Conservation (phyloP, 2,329 filamentous ascomycete genomes). For the Phyllosticta citribraziliensis region DNA sequence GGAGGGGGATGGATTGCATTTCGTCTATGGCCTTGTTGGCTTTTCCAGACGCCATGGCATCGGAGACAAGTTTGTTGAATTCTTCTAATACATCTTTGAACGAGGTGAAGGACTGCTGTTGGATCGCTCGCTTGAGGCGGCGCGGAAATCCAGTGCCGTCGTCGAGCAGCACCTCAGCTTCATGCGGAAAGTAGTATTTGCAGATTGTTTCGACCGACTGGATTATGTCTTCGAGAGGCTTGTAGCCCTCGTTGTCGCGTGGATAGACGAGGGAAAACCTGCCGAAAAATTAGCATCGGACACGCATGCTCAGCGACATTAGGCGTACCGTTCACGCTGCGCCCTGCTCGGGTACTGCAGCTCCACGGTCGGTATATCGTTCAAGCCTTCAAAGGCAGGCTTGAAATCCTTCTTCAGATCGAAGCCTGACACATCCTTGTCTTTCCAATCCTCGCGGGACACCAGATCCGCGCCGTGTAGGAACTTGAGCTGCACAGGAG, state of each 20-base stretch:
- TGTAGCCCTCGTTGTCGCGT: constrained; percentile 61
- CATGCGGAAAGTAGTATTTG: constrained; percentile 66
- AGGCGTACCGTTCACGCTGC: constrained; percentile 53
- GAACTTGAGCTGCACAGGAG: constrained; percentile 16
- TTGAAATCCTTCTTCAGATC: constrained; percentile 36
- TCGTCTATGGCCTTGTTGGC: constrained; percentile 64
- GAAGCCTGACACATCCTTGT: constrained; percentile 4
- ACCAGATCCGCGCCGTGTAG: constrained; percentile 35
- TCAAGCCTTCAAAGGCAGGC: constrained; percentile 38
- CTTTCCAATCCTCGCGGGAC: constrained; percentile 22
- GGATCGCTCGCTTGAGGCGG: constrained; percentile 63
- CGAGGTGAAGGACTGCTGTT: constrained; percentile 54
- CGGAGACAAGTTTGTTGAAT: constrained; percentile 65
- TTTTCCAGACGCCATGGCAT: constrained; percentile 54
- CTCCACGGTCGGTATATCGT: constrained; percentile 44
- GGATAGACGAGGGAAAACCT: constrained; percentile 68
- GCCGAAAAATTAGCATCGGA: constrained; percentile 14
- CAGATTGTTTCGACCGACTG: constrained; percentile 50
- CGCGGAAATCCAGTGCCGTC: constrained; percentile 66
- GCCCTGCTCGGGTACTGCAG: constrained; percentile 77
- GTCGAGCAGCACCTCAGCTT: constrained; percentile 58
- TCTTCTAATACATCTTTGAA: constrained; percentile 64
- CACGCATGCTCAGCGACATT: constrained; percentile 17
- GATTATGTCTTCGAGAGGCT: constrained; percentile 52
- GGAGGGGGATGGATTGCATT: constrained; percentile 59